phyloP scores from a whole-genome alignment of 257 asterid genomes.

The Solanum chaucha region DNA sequence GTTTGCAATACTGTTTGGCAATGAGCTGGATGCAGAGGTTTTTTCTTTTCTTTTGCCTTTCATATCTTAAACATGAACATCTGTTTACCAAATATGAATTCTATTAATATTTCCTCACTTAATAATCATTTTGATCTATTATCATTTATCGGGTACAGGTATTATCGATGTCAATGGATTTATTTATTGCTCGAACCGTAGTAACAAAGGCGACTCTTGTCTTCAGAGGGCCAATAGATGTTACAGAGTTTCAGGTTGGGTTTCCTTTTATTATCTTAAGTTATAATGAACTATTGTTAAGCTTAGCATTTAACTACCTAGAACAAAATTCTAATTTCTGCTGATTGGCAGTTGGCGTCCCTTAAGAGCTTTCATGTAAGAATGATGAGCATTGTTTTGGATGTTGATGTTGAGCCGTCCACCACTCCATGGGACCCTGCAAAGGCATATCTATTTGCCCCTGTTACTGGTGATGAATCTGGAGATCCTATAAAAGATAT shows the following conservation, averaged over 20 bases:
- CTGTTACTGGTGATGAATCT: slow-evolving; percentile 36
- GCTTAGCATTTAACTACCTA: slow-evolving; percentile 4
- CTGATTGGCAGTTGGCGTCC: slow-evolving; percentile 44
- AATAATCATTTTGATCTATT: not conserved
- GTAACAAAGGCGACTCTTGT: slow-evolving; percentile 70
- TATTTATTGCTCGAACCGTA: slow-evolving; percentile 85
- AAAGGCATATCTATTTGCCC: slow-evolving; percentile 89
- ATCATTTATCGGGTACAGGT: slow-evolving; percentile 37
- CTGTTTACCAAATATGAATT: not conserved
- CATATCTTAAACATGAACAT: not conserved
- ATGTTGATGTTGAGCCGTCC: slow-evolving; percentile 97
- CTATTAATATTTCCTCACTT: not conserved
- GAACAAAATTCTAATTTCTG: slow-evolving; percentile 6
- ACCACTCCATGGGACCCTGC: slow-evolving; percentile 95
- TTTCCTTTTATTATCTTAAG: slow-evolving; percentile 6
- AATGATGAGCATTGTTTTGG: slow-evolving; percentile 96
- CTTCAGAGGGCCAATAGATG: slow-evolving; percentile 48
- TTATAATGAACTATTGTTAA: not conserved
- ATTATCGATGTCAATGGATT: slow-evolving; percentile 79
- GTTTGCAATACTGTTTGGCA: slow-evolving; percentile 84
- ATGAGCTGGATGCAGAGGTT: slow-evolving; percentile 92
- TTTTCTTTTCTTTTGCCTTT: not conserved
- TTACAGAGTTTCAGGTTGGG: slow-evolving; percentile 70
- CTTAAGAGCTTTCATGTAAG: slow-evolving; percentile 94
- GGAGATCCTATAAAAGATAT: slow-evolving; percentile 35